phyloP scores from a whole-genome alignment of 2,329 filamentous ascomycete species.

The Penicillium sp. region DNA sequence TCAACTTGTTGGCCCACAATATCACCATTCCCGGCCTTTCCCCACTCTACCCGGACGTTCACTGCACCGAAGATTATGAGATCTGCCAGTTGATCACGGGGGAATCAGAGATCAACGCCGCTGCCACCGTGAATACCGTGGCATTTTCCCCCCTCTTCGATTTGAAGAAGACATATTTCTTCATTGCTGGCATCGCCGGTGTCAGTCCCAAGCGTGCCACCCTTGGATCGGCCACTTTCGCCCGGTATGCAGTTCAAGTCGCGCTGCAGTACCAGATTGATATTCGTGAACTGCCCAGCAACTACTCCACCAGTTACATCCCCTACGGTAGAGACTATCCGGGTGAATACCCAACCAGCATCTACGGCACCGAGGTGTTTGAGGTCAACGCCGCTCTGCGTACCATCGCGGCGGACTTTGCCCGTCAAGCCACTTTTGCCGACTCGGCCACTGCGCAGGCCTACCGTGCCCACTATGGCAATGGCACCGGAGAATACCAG shows the following conservation, averaged over 20 bases:
- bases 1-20: slow-evolving; percentile 52
- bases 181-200: slow-evolving; percentile 68
- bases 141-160: slow-evolving; percentile 59
- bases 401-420: slow-evolving; percentile 48
- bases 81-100: slow-evolving; percentile 66
- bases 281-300: slow-evolving; percentile 58
- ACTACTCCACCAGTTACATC: slow-evolving; percentile 64
- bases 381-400: slow-evolving; percentile 58
- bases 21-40: slow-evolving; percentile 58
- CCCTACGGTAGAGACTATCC: slow-evolving; percentile 55
- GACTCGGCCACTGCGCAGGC: slow-evolving; percentile 46
- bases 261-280: slow-evolving; percentile 73
- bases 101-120: slow-evolving; percentile 69
- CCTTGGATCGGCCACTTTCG: slow-evolving; percentile 60
- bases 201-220: slow-evolving; percentile 64
- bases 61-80: slow-evolving; percentile 55
- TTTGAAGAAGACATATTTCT: slow-evolving; percentile 62
- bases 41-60: slow-evolving; percentile 57
- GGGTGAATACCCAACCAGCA: slow-evolving; percentile 50
- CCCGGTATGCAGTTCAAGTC: slow-evolving; percentile 65
- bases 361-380: slow-evolving; percentile 66
- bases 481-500: slow-evolving; percentile 29
- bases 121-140: slow-evolving; percentile 58
- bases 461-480: slow-evolving; percentile 52
- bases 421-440: slow-evolving; percentile 47